A percentile compares a stretch with the other conserved stretches of the same genome.
These are phyloP conservation scores for Sclerotinia nivalis DNA, from an alignment of 2,329 filamentous ascomycete genomes.

Conservation along the genomic window DNA sequence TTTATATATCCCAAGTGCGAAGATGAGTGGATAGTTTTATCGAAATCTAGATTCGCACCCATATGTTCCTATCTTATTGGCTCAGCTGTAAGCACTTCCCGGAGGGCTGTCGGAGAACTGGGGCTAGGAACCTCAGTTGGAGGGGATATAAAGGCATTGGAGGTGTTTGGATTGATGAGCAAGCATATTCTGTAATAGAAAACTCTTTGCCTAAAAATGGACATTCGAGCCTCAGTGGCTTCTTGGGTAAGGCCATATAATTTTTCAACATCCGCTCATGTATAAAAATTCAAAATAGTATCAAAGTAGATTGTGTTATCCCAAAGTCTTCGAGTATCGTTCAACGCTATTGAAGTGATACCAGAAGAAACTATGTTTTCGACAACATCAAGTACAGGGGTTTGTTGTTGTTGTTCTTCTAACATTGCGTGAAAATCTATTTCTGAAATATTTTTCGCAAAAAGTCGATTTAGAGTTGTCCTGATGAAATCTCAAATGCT, in stretches of 20 bases:
- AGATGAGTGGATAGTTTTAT: accelerated
- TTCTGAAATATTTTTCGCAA: no score
- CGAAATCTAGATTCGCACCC: no score
- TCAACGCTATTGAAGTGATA: no score
- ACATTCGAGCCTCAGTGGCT: no score
- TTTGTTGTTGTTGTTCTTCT: neutral
- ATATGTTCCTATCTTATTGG: neutral
- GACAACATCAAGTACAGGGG: accelerated
- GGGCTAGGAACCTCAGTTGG: no score
- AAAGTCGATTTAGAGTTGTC: neutral
- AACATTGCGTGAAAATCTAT: neutral
- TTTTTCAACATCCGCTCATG: neutral
- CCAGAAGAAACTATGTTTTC: neutral
- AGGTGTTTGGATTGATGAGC: accelerated
- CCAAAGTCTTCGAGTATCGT: no score
- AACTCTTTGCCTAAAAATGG: no score
- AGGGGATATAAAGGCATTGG: no score
- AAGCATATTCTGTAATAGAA: accelerated
- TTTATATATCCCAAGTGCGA: neutral
- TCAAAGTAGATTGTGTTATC: no score
- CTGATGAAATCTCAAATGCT: neutral
- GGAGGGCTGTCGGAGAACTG: no score
- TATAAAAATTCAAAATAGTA: neutral
- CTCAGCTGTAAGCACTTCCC: neutral
- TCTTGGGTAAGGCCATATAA: neutral